phyloP scores from a whole-genome alignment of 2,329 filamentous ascomycete genomes.

The Cladosporium sp. region DNA sequence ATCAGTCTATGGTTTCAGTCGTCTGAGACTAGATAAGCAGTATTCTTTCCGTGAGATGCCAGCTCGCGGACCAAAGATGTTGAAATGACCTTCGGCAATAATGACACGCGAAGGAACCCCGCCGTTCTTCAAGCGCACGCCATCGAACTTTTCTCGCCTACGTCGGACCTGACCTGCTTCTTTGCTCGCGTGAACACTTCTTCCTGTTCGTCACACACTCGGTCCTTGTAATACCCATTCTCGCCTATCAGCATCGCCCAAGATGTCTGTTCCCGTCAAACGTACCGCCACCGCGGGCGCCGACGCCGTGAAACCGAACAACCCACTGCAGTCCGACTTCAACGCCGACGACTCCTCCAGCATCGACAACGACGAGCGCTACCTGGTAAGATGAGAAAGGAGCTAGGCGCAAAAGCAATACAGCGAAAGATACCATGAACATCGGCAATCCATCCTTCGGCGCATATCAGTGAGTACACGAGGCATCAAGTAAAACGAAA shows the following conservation, averaged over 20 bases:
- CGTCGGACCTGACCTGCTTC: neutral
- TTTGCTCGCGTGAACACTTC: constrained; percentile 1
- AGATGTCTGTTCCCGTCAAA: constrained; percentile 10
- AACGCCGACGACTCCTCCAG: constrained; percentile 24
- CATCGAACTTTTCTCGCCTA: constrained; percentile 7
- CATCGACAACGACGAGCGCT: constrained; percentile 34
- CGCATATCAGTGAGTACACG: constrained; percentile 29
- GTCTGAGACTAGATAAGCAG: too few relatives aligned
- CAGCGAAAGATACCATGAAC: constrained; percentile 2
- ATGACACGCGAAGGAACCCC: too few relatives aligned
- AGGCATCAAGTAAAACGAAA: constrained; percentile 21
- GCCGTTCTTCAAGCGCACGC: neutral
- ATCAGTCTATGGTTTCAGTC: too few relatives aligned
- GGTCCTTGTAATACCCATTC: neutral
- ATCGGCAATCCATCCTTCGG: constrained; percentile 18
- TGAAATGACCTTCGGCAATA: too few relatives aligned
- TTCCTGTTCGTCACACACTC: neutral
- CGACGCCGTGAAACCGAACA: constrained; percentile 24
- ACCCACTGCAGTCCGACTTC: constrained; percentile 32
- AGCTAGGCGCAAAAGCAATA: constrained; percentile 8
- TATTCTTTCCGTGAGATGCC: too few relatives aligned
- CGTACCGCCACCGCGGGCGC: constrained; percentile 11
- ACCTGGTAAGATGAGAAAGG: constrained; percentile 30
- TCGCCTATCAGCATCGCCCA: neutral
- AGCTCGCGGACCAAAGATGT: too few relatives aligned